Percentiles rank a stretch among this genome's conserved stretches.
These are phyloP conservation scores for Durusdinium trenchii DNA, from an alignment of 73 alveolate species.

Conservation along the genomic window DNA sequence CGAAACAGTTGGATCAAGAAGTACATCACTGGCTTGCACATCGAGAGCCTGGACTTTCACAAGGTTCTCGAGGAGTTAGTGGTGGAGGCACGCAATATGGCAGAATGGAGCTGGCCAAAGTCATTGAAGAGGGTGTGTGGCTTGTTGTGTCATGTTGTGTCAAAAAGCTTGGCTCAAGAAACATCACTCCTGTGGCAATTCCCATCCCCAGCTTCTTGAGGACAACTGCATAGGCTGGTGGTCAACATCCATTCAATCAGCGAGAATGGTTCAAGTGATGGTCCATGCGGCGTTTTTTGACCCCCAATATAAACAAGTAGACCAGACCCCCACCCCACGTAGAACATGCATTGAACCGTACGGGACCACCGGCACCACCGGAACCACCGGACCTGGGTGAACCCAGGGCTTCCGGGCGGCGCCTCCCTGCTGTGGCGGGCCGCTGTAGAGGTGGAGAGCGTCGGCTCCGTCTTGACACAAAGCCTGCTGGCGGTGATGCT, in stretches of 20 bases:
- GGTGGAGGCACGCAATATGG: neutral
- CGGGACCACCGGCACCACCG: neutral
- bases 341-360: neutral
- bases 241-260: too few species aligned
- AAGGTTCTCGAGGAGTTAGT: constrained; percentile 1
- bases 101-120: neutral
- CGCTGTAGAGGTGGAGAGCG: constrained; percentile 30
- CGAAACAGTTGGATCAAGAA: constrained; percentile 60
- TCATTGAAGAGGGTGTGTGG: too few species aligned
- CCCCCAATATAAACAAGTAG: too few species aligned
- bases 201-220: too few species aligned
- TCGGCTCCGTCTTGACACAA: constrained; percentile 44
- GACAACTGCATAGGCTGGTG: too few species aligned
- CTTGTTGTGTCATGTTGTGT: too few species aligned
- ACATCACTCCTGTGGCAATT: too few species aligned
- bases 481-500: constrained; percentile 1
- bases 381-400: neutral
- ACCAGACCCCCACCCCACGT: neutral
- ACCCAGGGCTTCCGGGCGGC: neutral
- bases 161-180: too few species aligned
- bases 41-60: neutral
- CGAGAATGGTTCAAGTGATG: too few species aligned
- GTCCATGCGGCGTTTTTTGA: too few species aligned
- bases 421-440: neutral
- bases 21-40: constrained; percentile 58